Conservation (phyloP, 2,329 filamentous ascomycete species). For the Sordariomycetes sp. region DNA sequence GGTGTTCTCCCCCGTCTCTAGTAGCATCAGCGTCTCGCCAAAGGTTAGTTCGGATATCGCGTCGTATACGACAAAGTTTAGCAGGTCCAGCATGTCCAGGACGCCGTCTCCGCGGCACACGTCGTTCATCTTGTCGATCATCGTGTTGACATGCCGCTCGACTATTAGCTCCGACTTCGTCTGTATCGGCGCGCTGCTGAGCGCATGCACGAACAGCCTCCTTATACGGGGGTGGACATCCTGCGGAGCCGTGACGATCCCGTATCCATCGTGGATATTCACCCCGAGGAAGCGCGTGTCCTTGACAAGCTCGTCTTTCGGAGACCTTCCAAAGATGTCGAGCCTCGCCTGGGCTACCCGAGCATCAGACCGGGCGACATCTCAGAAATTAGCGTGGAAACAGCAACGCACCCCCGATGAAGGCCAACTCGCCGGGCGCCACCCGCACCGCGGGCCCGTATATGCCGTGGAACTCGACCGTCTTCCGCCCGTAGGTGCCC, state of each 20-base stretch:
- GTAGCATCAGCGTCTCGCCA: background rate
- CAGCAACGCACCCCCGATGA: background rate
- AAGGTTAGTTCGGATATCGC: background rate
- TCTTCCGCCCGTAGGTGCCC: background rate
- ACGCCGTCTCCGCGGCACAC: background rate
- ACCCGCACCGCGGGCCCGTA: background rate
- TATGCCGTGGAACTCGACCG: background rate
- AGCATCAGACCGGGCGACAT: background rate
- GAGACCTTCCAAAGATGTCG: background rate
- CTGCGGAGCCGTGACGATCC: background rate
- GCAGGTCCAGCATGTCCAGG: background rate
- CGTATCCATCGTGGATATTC: background rate
- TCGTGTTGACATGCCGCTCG: background rate
- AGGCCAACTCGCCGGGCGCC: background rate
- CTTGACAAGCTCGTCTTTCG: background rate
- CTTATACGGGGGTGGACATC: background rate
- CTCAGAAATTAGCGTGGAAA: background rate
- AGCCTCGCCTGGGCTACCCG: background rate
- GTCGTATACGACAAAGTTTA: background rate
- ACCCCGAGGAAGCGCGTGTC: background rate
- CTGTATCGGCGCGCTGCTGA: background rate
- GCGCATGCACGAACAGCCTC: background rate
- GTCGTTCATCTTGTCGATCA: background rate
- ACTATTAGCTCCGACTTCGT: background rate
- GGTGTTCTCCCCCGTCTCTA: background rate